Conservation (phyloP, 2,329 filamentous ascomycete species). For the Penicillium corylophilum region DNA sequence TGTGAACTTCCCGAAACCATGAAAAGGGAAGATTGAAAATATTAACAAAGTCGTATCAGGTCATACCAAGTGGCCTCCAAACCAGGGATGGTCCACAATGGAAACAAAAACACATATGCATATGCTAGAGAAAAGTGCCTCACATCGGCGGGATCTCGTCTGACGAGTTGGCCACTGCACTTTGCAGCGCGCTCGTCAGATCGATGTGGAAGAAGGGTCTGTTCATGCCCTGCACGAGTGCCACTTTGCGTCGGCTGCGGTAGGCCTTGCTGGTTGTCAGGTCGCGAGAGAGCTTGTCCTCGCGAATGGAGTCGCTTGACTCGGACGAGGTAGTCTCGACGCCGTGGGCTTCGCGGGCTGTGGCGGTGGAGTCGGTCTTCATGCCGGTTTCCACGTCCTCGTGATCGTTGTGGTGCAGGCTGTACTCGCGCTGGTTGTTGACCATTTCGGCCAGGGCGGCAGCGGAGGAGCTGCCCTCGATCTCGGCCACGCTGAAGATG, state of each 20-base stretch:
- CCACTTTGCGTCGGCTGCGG: conserved; percentile 43
- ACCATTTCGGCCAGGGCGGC: conserved; percentile 66
- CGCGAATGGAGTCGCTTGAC: conserved; percentile 28
- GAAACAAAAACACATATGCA: conserved; percentile 9
- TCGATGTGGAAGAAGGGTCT: conserved; percentile 93
- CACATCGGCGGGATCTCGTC: conserved; percentile 16
- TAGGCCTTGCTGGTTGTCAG: conserved; percentile 51
- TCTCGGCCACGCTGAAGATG: conserved; percentile 91
- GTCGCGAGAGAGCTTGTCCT: conserved; percentile 46
- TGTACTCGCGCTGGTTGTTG: conserved; percentile 55
- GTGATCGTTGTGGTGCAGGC: conserved; percentile 14
- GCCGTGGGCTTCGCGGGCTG: conserved; percentile 32
- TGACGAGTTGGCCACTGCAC: conserved; percentile 77
- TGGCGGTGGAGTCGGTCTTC: conserved; percentile 30
- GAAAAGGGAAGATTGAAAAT: not conserved
- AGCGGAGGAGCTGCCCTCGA: conserved; percentile 69
- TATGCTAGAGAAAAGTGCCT: conserved; percentile 5
- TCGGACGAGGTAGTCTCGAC: conserved; percentile 30
- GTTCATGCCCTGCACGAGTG: conserved; percentile 81
- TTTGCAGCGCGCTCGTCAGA: conserved; percentile 82
- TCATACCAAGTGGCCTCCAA: conserved; percentile 22
- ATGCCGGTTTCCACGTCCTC: conserved; percentile 36
- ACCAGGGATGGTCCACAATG: conserved; percentile 20
- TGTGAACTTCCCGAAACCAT: not conserved
- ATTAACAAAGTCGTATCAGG: conserved; percentile 26